Percentiles rank a stretch among this genome's conserved stretches.
phyloP scores from a whole-genome alignment of 2,329 filamentous ascomycete species.

The Stagonosporopsis cucurbitacearum region DNA sequence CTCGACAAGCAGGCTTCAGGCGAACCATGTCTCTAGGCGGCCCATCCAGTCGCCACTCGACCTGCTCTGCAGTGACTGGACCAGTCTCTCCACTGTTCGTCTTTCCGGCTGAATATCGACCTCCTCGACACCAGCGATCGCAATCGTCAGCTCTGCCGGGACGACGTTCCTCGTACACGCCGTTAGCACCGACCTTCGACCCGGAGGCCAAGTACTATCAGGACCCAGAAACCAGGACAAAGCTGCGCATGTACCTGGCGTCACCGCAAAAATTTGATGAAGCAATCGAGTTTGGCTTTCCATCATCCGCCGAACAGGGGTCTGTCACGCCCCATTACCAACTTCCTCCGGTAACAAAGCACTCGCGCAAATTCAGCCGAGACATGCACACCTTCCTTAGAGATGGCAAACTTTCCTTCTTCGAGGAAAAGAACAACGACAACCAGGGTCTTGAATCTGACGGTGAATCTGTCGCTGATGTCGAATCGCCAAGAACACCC shows the following conservation, averaged over 20 bases:
- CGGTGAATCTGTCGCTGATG: conserved; percentile 41
- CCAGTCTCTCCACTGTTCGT: conserved; percentile 50
- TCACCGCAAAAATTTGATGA: conserved; percentile 96
- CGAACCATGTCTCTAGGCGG: conserved; percentile 75
- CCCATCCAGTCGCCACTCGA: conserved; percentile 64
- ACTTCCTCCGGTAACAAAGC: conserved; percentile 44
- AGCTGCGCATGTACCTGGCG: conserved; percentile 82
- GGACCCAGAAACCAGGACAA: conserved; percentile 85
- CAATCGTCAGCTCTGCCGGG: conserved; percentile 38
- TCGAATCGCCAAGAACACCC: conserved; percentile 48
- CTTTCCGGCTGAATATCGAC: conserved; percentile 29
- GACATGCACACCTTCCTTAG: conserved; percentile 64
- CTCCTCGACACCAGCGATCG: conserved; percentile 41
- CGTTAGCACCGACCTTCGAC: conserved; percentile 57
- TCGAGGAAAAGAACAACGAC: conserved; percentile 42
- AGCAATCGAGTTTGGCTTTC: conserved; percentile 91
- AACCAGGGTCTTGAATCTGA: conserved; percentile 44
- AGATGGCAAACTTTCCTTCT: conserved; percentile 60
- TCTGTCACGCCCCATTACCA: conserved; percentile 33
- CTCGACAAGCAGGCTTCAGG: conserved; percentile 55
- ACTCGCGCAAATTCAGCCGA: conserved; percentile 54
- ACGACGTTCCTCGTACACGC: conserved; percentile 37
- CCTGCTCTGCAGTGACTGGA: conserved; percentile 54
- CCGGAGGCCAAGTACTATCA: conserved; percentile 82
- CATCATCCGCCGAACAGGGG: conserved; percentile 56